Evolutionary conservation across 139 green algal species (phyloP), one percentile per base, ranked within the genome.

Genomic region (Chlorella vulgaris): DNA sequence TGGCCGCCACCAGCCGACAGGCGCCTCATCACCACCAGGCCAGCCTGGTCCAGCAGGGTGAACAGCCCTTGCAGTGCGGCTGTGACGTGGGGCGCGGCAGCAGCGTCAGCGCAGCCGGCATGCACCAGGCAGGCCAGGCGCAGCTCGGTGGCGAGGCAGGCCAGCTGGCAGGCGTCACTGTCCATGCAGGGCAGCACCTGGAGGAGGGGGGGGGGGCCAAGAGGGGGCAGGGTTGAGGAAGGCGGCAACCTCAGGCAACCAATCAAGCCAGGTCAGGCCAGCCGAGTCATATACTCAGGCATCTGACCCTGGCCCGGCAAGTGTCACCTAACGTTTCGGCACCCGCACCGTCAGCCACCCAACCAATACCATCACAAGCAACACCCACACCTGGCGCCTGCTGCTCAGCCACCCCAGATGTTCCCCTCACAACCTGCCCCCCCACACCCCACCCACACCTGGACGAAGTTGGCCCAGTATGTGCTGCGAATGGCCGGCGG

Each of bases 401-500:
- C 47, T 24, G 10, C 13, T 58, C 13, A 58, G 47, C 15, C 10
- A 58, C 10, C 15, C 15, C 10, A 58, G 15, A 24, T 58, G 47
- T 58, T 58, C 13, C 13, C 10, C 10, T 24, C 15, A 10, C 10
- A 15, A 10, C 15, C 47, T 58, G 47, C 13, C 15, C 47, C 15
- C 47, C 47, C 47, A 58, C 47, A 15, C 47, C 47, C 10, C 15
- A 33, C 58, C 58, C 53, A 31, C n/a, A 61, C 63, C 43, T 80
- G 39, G 3, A 81, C 39, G 40, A 84, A 84, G 43, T 75, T 65
- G 7, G 58, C 79, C 69, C 51, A 84, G 43, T 69, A 84, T 43
- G 53, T 42, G 26, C 69, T 31, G 29, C 7, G 42, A 29, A 53
- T 36, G 24, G 22, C 2, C 0, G 69, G 10, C 22, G 79, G 79